Evolutionary conservation across 495 filamentous ascomycete genomes (phyloP).

Genomic region (Trichoderma virens): DNA sequence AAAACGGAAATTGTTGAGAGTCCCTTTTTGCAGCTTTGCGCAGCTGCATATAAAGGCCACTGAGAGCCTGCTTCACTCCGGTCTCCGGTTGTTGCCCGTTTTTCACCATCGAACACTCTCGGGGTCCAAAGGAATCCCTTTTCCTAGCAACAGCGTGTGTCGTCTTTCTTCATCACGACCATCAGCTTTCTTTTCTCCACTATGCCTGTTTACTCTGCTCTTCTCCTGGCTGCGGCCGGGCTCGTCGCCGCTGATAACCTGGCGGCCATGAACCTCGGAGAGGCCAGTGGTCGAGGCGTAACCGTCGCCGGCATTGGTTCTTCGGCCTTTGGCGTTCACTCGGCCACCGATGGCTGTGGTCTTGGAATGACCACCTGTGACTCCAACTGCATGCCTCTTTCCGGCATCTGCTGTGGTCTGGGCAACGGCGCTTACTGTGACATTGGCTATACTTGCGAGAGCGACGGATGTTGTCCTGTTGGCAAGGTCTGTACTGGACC

Average conservation of each 20-base stretch:
- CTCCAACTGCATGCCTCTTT: constrained; percentile 6
- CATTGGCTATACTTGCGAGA: constrained; percentile 17
- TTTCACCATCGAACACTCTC: neutral
- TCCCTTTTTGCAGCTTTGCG: neutral
- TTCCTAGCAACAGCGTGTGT: neutral
- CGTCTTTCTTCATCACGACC: neutral
- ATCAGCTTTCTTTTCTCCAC: neutral
- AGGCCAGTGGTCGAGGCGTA: neutral
- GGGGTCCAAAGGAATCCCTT: neutral
- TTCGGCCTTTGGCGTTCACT: neutral
- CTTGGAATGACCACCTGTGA: neutral
- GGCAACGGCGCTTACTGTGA: constrained; percentile 17
- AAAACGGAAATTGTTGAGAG: neutral
- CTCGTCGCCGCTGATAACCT: neutral
- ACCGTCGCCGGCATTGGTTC: neutral
- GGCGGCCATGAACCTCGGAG: neutral
- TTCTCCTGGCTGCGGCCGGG: constrained; percentile 2
- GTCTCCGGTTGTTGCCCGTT: neutral
- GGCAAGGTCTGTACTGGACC: constrained; percentile 15
- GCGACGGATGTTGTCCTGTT: constrained; percentile 16
- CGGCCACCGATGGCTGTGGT: neutral
- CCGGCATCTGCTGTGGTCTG: constrained; percentile 7
- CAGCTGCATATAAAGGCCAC: neutral
- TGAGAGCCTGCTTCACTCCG: neutral
- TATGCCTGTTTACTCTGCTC: neutral